Evolutionary conservation across 306 rosid genomes (phyloP).

Genomic region (Gynostemma pentaphyllum): DNA sequence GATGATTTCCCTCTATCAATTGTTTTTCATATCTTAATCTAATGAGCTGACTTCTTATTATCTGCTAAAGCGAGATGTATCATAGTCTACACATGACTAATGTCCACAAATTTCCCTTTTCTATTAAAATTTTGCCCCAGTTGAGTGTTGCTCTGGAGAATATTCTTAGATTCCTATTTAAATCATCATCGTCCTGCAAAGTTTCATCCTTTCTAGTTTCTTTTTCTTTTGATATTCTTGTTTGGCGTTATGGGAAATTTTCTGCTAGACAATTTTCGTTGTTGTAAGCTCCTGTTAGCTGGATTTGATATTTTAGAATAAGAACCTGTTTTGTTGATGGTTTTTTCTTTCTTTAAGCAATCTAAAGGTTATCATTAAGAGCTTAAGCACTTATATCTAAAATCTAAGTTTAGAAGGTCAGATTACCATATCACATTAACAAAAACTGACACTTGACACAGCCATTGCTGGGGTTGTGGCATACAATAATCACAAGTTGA

Average conservation of each 20-base stretch:
- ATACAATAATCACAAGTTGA: conserved; percentile 78
- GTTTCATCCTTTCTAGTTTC: background rate
- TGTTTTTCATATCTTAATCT: background rate
- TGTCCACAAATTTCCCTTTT: background rate
- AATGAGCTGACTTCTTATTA: background rate
- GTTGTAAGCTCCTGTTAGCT: background rate
- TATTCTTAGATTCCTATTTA: background rate
- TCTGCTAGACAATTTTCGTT: background rate
- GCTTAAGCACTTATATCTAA: background rate
- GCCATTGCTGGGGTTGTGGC: conserved; percentile 98
- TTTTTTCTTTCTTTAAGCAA: background rate
- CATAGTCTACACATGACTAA: background rate
- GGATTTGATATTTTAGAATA: background rate
- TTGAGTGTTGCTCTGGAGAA: background rate
- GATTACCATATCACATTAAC: conserved; percentile 6
- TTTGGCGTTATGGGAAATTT: background rate
- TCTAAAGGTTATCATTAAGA: background rate
- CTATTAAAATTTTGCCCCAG: background rate
- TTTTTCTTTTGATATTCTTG: background rate
- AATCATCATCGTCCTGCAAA: background rate
- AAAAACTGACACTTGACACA: conserved; percentile 28
- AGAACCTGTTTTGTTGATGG: background rate
- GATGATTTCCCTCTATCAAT: no score
- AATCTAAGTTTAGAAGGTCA: background rate
- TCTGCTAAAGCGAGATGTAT: background rate